phyloP scores from a whole-genome alignment of 2,329 filamentous ascomycete species.

The Aureobasidium sp. region DNA sequence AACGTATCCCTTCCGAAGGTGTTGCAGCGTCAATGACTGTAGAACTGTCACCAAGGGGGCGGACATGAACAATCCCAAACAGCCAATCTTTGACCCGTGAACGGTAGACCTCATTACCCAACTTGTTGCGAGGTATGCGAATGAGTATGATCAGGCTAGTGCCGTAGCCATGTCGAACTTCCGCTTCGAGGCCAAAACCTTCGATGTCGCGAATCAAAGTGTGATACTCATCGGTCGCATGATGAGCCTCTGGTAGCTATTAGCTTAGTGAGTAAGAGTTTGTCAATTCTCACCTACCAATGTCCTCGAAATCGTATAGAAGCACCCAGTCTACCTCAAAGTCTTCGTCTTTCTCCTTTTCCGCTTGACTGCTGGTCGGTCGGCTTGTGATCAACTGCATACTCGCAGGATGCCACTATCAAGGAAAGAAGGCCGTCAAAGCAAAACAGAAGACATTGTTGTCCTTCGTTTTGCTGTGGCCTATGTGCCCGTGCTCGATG shows the following conservation, averaged over 20 bases:
- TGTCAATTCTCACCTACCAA: not conserved
- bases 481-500: not conserved
- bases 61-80: not conserved
- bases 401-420: not conserved
- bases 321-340: conserved; percentile 5
- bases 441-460: not conserved
- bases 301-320: not conserved
- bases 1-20: not conserved
- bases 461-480: not conserved
- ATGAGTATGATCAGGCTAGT: not conserved
- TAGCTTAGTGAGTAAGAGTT: too few relatives aligned
- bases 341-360: not conserved
- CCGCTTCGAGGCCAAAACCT: not conserved
- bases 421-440: not conserved
- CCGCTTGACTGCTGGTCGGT: not conserved
- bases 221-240: not conserved
- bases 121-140: not conserved
- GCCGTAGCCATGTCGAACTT: conserved; percentile 3
- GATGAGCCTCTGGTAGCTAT: not conserved
- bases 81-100: conserved; percentile 9
- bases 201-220: not conserved
- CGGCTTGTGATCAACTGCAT: not conserved
- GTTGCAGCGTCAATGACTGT: not conserved
- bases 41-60: not conserved
- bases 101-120: conserved; percentile 4